phyloP scores from a whole-genome alignment of 495 filamentous ascomycete species.

The Talaromyces borbonicus region DNA sequence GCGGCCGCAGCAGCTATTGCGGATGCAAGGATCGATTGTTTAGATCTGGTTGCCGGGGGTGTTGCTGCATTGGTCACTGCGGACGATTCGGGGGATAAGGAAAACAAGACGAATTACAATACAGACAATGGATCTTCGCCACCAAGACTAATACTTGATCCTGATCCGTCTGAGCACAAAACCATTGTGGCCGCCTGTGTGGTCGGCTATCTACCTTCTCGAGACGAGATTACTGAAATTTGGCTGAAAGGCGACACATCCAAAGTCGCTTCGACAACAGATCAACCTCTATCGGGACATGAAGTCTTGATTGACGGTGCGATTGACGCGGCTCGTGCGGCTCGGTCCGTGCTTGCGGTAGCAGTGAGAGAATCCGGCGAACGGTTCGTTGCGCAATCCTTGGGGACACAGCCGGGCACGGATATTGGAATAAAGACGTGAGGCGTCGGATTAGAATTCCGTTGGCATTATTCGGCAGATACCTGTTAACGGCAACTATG shows the following conservation, averaged over 20 bases:
- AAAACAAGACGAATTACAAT: conserved; percentile 2
- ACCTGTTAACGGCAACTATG: too few species aligned
- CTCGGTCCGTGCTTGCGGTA: conserved; percentile 48
- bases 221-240: conserved; percentile 87
- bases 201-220: conserved; percentile 75
- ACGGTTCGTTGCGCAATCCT: conserved; percentile 14
- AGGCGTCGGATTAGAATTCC: background rate
- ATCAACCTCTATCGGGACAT: conserved; percentile 23
- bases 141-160: conserved; percentile 64
- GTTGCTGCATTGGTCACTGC: conserved; percentile 67
- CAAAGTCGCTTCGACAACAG: conserved; percentile 20
- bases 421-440: conserved; percentile 10
- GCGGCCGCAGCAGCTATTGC: conserved; percentile 91
- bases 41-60: conserved; percentile 82
- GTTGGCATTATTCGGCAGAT: too few species aligned
- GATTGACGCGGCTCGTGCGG: conserved; percentile 51
- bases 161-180: conserved; percentile 66
- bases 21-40: conserved; percentile 92
- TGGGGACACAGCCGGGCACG: conserved; percentile 2
- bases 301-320: conserved; percentile 53
- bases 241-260: conserved; percentile 79
- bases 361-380: conserved; percentile 46
- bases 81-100: conserved; percentile 15
- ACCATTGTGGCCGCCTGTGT: conserved; percentile 69
- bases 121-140: conserved; percentile 7